These are phyloP conservation scores for Babesia gibsoni DNA, from an alignment of 169 alveolate genomes.

Conservation along the genomic window DNA sequence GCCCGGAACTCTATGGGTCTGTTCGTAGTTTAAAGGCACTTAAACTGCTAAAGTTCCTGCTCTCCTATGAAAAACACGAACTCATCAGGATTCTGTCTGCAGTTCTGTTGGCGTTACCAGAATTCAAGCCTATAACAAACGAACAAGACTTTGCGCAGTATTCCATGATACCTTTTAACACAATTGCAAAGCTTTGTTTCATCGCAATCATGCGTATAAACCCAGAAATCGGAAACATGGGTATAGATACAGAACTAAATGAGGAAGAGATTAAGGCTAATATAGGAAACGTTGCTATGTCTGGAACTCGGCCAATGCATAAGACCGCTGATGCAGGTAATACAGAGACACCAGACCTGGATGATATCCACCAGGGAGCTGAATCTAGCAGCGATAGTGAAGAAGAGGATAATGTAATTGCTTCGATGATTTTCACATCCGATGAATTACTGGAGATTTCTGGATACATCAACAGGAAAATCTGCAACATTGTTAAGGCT, in stretches of 20 bases:
- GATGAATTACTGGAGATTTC: constrained; percentile 3
- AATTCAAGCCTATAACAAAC: constrained; percentile 36
- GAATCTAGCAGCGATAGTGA: not conserved
- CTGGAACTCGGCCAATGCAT: not conserved
- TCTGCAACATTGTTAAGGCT: not conserved
- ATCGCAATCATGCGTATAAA: constrained; percentile 49
- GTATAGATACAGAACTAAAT: not conserved
- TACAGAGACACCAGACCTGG: not conserved
- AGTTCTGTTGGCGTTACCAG: constrained; percentile 46
- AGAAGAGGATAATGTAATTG: not conserved
- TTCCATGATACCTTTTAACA: constrained; percentile 21
- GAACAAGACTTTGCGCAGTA: constrained; percentile 50
- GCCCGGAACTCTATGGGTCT: constrained; percentile 32
- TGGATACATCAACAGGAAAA: not conserved
- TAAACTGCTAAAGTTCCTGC: constrained; percentile 27
- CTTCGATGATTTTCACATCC: constrained; percentile 39
- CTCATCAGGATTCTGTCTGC: constrained; percentile 35
- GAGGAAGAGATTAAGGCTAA: not conserved
- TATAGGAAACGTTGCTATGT: not conserved
- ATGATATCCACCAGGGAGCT: not conserved
- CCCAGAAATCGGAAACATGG: constrained; percentile 12
- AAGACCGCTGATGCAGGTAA: not conserved
- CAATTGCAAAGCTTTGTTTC: constrained; percentile 46
- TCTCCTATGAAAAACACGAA: constrained; percentile 48
- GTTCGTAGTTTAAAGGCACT: not conserved